Evolutionary conservation across 345 rosid species (phyloP).

Genomic region (thale cress (Arabidopsis thaliana)): TAIR10.1 NC_003070.9:10041001-10041500

Average conservation of each 20-base stretch:
- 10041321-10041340: background rate
- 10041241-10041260: background rate
- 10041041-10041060: background rate
- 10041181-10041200: background rate
- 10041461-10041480: background rate
- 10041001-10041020: too few relatives aligned
- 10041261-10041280: background rate
- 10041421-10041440: background rate
- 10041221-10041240: background rate
- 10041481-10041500: background rate
- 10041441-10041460: slow-evolving; percentile 1
- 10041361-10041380: background rate
- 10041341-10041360: background rate
- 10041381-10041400: background rate
- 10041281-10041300: background rate
- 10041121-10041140: background rate
- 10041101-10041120: background rate
- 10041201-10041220: background rate
- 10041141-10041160: background rate
- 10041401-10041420: background rate
- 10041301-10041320: background rate
- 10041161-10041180: background rate
- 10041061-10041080: background rate
- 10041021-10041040: background rate
- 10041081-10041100: background rate